Conservation (phyloP, 352 stramenopile genomes). For the Phytophthora hibernalis region DNA sequence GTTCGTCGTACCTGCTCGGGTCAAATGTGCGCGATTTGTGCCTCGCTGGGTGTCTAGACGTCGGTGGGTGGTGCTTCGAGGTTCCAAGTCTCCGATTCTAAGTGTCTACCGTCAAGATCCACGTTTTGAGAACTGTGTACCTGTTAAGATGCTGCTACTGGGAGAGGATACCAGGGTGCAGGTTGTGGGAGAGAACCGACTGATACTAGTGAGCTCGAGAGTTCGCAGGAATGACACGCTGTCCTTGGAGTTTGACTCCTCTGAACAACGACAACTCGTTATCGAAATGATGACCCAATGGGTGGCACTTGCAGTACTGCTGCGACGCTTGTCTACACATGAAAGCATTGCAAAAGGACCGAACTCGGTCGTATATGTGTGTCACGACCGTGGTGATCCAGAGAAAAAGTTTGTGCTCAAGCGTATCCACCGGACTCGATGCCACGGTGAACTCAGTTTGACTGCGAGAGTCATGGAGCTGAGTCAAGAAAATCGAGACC, state of each 20-base stretch:
- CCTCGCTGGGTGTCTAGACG: conserved; percentile 61
- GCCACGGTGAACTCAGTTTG: conserved; percentile 47
- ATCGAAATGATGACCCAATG: conserved; percentile 60
- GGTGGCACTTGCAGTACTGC: conserved; percentile 62
- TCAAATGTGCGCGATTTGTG: conserved; percentile 58
- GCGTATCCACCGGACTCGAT: conserved; percentile 45
- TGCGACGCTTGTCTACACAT: conserved; percentile 55
- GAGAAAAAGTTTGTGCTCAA: conserved; percentile 59
- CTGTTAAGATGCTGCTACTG: conserved; percentile 62
- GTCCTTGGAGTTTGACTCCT: conserved; percentile 55
- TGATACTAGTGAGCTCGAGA: conserved; percentile 60
- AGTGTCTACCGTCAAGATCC: conserved; percentile 57
- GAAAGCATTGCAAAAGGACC: conserved; percentile 58
- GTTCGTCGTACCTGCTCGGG: conserved; percentile 52
- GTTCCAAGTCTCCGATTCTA: conserved; percentile 65
- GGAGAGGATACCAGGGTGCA: conserved; percentile 56
- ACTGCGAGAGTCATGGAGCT: conserved; percentile 51
- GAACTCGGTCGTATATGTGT: conserved; percentile 65
- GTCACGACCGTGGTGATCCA: conserved; percentile 40
- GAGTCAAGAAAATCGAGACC: conserved; percentile 21
- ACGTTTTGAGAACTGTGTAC: conserved; percentile 21
- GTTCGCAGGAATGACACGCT: conserved; percentile 65
- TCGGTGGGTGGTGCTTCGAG: conserved; percentile 67
- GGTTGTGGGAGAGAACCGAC: conserved; percentile 47
- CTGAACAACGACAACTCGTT: conserved; percentile 50